Percentiles rank a stretch among this genome's conserved stretches.
phyloP scores from a whole-genome alignment of 179 eudicot species.

The Sideroxylon spinosum region DNA sequence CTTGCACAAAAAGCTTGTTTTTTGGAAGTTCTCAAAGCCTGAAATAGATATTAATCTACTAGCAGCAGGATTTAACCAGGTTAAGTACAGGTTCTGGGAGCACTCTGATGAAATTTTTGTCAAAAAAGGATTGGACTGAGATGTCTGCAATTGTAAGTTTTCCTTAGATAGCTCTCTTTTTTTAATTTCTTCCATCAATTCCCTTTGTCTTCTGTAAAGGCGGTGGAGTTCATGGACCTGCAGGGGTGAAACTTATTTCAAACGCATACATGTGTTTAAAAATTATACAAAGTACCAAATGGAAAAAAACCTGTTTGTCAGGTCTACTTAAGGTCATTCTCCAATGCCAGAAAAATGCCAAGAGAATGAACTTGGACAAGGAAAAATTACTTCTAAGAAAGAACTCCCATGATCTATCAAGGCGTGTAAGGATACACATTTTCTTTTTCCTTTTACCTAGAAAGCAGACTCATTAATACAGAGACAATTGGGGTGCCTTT shows the following conservation, averaged over 20 bases:
- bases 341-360: neutral
- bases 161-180: slow-evolving; percentile 34
- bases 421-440: neutral
- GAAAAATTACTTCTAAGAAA: neutral
- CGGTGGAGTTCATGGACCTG: slow-evolving; percentile 59
- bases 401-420: too few species aligned
- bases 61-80: slow-evolving; percentile 29
- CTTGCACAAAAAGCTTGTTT: slow-evolving; percentile 31
- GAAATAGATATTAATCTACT: slow-evolving; percentile 31
- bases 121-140: slow-evolving; percentile 42
- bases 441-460: neutral
- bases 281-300: neutral
- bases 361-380: neutral
- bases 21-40: slow-evolving; percentile 23
- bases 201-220: slow-evolving; percentile 51
- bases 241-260: slow-evolving; percentile 9
- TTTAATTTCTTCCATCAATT: slow-evolving; percentile 49
- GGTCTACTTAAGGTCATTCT: neutral
- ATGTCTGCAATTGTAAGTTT: slow-evolving; percentile 32
- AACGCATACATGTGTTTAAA: neutral
- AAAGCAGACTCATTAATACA: neutral
- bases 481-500: neutral
- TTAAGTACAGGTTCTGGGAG: slow-evolving; percentile 25
- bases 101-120: slow-evolving; percentile 33
- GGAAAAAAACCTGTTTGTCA: neutral